Conservation (phyloP, 768 basidiomycete genomes). For the Lactarius sanguifluus region DNA sequence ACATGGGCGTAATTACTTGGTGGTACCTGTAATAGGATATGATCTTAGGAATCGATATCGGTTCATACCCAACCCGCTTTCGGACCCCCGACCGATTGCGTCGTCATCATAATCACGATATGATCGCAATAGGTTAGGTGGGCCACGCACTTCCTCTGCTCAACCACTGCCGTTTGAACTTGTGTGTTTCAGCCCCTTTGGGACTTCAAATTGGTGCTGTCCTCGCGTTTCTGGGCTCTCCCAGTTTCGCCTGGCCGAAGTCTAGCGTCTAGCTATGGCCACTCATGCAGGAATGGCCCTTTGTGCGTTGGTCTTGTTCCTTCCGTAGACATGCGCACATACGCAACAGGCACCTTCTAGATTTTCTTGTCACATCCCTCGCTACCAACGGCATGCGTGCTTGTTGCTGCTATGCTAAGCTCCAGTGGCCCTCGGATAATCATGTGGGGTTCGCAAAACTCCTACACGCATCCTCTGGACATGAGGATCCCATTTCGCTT, state of each 20-base stretch:
- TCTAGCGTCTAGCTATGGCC: not conserved
- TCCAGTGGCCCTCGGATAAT: not conserved
- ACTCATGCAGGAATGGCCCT: not conserved
- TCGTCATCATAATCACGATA: not conserved
- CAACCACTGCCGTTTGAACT: not conserved
- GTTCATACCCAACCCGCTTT: not conserved
- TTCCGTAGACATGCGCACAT: not conserved
- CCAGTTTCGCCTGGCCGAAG: not conserved
- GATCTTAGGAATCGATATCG: not conserved
- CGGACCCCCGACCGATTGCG: not conserved
- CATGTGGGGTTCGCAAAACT: not conserved
- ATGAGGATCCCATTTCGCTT: not conserved
- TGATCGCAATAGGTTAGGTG: not conserved
- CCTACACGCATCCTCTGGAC: not conserved
- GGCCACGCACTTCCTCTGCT: not conserved
- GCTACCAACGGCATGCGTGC: not conserved
- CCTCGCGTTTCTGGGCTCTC: not conserved
- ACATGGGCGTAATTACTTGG: not conserved
- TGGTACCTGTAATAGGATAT: not conserved
- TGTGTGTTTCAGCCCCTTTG: not conserved
- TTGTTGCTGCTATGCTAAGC: not conserved
- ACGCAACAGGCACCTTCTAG: not conserved
- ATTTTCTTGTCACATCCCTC: not conserved
- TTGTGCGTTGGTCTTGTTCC: not conserved
- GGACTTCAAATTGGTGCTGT: not conserved